A percentile compares a stretch with the other conserved stretches of the same genome.
These are phyloP conservation scores for Marchantia polymorpha DNA, from an alignment of 225 moss, liverwort and hornwort genomes.

Conservation along the genomic window DNA sequence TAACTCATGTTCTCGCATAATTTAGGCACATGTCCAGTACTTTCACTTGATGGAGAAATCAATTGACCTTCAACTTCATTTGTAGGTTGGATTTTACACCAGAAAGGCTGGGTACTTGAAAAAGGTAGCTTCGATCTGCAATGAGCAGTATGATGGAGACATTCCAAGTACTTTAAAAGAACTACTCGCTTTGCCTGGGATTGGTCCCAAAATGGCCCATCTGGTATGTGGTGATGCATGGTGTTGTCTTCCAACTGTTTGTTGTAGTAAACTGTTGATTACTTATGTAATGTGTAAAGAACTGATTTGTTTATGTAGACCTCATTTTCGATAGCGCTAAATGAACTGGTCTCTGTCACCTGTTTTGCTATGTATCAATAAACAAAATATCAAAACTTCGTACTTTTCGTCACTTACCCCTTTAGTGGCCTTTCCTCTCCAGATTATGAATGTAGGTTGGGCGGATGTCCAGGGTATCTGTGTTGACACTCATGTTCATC, in stretches of 20 bases:
- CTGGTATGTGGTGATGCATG: conserved; percentile 26
- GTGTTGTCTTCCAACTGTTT: not conserved
- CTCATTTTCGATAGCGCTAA: no score
- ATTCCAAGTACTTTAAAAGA: conserved; percentile 41
- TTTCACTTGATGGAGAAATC: not conserved
- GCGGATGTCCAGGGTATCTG: conserved; percentile 47
- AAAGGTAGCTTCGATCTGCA: conserved; percentile 43
- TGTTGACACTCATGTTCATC: conserved; percentile 54
- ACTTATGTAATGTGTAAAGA: no score
- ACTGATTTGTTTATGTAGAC: no score
- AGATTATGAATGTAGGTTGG: conserved; percentile 60
- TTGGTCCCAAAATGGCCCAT: conserved; percentile 55
- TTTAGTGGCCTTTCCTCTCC: not conserved
- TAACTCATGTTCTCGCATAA: not conserved
- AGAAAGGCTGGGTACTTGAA: conserved; percentile 50
- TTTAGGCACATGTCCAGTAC: not conserved
- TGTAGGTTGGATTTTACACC: conserved; percentile 49
- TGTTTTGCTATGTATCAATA: no score
- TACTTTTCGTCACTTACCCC: not conserved
- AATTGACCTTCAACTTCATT: not conserved
- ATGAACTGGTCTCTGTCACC: no score
- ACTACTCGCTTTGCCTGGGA: conserved; percentile 44
- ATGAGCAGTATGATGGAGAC: conserved; percentile 39
- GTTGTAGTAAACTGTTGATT: not conserved
- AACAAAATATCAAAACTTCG: no score